These are phyloP conservation scores for Leptodermis oblonga DNA, from an alignment of 257 asterid species.

Conservation along the genomic window DNA sequence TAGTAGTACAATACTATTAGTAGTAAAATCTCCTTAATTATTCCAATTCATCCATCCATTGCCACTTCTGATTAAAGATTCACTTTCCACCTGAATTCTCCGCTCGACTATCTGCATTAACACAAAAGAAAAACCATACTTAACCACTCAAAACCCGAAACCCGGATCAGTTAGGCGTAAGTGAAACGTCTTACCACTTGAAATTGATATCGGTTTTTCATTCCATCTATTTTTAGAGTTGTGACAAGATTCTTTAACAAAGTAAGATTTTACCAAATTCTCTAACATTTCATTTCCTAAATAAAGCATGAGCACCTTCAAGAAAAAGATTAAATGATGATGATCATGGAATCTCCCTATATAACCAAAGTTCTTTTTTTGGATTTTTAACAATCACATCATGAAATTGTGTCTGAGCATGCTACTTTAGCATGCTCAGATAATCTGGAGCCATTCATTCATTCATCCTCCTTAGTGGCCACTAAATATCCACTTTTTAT, in stretches of 20 bases:
- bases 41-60: too few relatives aligned
- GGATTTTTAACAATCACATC: too few relatives aligned
- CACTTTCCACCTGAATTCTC: constrained; percentile 8
- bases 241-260: background rate
- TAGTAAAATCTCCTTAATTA: too few relatives aligned
- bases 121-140: background rate
- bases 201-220: too few relatives aligned
- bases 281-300: background rate
- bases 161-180: too few relatives aligned
- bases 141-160: too few relatives aligned
- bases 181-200: too few relatives aligned
- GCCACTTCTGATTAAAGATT: background rate
- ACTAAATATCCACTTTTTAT: background rate
- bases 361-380: too few relatives aligned
- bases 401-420: too few relatives aligned
- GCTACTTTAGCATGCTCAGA: background rate
- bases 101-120: background rate
- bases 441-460: background rate
- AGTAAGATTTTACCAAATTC: background rate
- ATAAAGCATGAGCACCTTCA: background rate
- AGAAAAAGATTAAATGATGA: background rate
- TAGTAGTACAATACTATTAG: too few relatives aligned
- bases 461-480: constrained; percentile 1
- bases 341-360: background rate
- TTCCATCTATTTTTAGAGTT: background rate